Percentiles rank a stretch among this genome's conserved stretches.
Conservation (phyloP, 2,329 filamentous ascomycete species). For the Aschersonia sp. region DNA sequence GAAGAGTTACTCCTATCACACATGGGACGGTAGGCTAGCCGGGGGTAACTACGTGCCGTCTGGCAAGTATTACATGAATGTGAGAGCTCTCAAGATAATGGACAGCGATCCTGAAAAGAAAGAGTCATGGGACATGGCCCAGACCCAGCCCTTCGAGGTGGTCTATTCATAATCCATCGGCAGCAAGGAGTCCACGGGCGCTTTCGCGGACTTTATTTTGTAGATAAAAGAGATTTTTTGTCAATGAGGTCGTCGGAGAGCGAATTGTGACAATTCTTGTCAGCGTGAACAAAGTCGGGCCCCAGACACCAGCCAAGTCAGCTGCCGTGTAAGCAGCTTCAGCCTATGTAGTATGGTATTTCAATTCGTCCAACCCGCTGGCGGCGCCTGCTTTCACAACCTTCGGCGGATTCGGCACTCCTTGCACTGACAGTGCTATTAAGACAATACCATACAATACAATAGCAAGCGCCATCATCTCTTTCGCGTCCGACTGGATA, state of each 20-base stretch:
- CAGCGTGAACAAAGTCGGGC: too few relatives aligned
- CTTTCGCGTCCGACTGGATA: constrained; percentile 17
- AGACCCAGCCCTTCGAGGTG: neutral
- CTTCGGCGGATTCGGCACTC: too few relatives aligned
- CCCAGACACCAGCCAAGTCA: too few relatives aligned
- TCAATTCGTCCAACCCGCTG: too few relatives aligned
- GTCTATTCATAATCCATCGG: neutral
- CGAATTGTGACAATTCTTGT: too few relatives aligned
- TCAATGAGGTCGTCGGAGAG: neutral
- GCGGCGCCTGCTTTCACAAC: too few relatives aligned
- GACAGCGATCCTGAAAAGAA: neutral
- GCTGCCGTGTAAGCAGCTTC: too few relatives aligned
- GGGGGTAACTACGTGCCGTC: neutral
- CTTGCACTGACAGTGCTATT: too few relatives aligned
- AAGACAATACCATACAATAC: too few relatives aligned
- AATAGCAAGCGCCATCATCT: constrained; percentile 7
- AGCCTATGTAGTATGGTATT: too few relatives aligned
- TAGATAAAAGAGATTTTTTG: neutral
- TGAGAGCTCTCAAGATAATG: neutral
- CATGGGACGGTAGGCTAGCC: neutral
- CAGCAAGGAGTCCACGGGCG: neutral
- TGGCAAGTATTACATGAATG: neutral
- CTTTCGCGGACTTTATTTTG: too few relatives aligned
- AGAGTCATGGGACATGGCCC: neutral
- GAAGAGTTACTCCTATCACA: neutral